These are phyloP conservation scores for Xylaria bambusicola DNA, from an alignment of 495 filamentous ascomycete genomes.

Conservation along the genomic window DNA sequence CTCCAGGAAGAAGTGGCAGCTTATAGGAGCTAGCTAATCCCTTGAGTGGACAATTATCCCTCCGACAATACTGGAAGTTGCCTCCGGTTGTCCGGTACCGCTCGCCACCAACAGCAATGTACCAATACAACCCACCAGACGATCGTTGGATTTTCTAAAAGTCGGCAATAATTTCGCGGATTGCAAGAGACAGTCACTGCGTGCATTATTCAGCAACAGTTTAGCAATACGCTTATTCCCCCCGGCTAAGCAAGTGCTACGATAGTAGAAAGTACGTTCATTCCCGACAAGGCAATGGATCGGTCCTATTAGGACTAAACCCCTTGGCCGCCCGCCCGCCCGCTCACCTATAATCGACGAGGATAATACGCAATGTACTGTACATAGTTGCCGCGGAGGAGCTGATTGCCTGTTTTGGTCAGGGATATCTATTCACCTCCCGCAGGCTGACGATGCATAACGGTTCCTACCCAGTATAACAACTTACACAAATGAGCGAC, in stretches of 20 bases:
- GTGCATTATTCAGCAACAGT: not conserved
- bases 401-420: slow-evolving; percentile 1
- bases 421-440: not conserved
- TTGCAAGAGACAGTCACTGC: not conserved
- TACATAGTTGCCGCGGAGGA: slow-evolving; percentile 13
- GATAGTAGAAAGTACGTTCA: not conserved
- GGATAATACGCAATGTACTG: too few relatives aligned
- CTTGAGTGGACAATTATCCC: not conserved
- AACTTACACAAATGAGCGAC: too few relatives aligned
- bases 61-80: not conserved
- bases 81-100: not conserved
- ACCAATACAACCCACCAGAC: not conserved
- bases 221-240: slow-evolving; percentile 5
- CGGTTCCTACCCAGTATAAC: slow-evolving; percentile 8
- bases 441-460: slow-evolving; percentile 8
- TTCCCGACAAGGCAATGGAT: slow-evolving; percentile 10
- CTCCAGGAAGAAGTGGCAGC: slow-evolving; percentile 32
- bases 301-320: not conserved
- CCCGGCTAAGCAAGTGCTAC: not conserved
- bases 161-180: not conserved
- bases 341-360: too few relatives aligned
- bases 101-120: not conserved
- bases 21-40: slow-evolving; percentile 11
- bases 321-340: not conserved
- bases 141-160: not conserved